These are phyloP conservation scores for Linderniella brevidens DNA, from an alignment of 257 asterid species.

Conservation along the genomic window DNA sequence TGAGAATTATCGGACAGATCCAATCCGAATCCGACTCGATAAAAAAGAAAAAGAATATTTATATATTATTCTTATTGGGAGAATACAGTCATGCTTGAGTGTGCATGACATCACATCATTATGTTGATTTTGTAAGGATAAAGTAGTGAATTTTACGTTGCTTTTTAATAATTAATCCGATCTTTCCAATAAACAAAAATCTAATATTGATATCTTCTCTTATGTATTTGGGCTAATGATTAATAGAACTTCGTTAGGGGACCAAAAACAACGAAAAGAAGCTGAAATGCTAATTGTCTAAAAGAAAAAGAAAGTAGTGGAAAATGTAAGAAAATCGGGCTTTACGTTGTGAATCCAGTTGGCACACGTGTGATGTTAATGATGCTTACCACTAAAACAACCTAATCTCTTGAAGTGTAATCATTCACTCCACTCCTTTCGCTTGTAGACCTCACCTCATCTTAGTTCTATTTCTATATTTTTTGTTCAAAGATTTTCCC, in stretches of 20 bases:
- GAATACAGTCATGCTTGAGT: too few relatives aligned
- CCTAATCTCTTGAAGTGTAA: slow-evolving; percentile 23
- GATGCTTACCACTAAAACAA: slow-evolving; percentile 46
- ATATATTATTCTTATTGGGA: too few relatives aligned
- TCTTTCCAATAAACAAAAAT: too few relatives aligned
- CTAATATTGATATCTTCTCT: too few relatives aligned
- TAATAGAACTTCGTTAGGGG: slow-evolving; percentile 25
- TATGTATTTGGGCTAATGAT: slow-evolving; percentile 16
- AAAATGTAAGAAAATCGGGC: slow-evolving; percentile 7
- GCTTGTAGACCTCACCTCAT: slow-evolving; percentile 10
- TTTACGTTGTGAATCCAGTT: slow-evolving; percentile 32
- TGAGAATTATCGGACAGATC: too few relatives aligned
- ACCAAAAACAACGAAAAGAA: slow-evolving; percentile 11
- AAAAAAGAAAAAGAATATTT: too few relatives aligned
- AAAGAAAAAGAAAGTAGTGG: not conserved
- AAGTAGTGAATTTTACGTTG: too few relatives aligned
- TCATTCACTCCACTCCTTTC: slow-evolving; percentile 38
- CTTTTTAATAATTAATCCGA: too few relatives aligned
- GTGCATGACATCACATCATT: too few relatives aligned
- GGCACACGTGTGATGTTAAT: slow-evolving; percentile 67
- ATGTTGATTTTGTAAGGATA: too few relatives aligned
- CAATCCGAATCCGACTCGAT: too few relatives aligned
- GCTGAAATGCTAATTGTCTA: not conserved
- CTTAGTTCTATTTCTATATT: too few relatives aligned
- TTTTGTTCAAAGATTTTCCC: not conserved